Base-by-base conservation (phyloP, 768 basidiomycete genomes). In the Termitomyces sp. region DNA sequence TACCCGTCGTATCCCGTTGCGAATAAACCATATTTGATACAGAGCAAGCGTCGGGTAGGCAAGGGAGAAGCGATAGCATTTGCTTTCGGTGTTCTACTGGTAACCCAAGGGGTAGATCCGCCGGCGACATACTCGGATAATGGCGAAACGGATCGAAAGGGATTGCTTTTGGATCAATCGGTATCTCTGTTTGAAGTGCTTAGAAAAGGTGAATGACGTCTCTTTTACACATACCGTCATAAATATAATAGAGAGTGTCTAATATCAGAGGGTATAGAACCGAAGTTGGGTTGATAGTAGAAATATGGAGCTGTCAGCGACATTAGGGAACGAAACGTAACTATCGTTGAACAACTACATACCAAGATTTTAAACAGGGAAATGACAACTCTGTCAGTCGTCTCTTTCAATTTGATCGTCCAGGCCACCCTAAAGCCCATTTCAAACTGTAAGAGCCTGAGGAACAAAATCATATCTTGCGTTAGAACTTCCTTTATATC, bases 221-320 rank as follows among this genome's bases (percentile, higher is more conserved):
- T 45, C 23, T 23, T 49, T 41, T 33, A 30, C 33, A 64, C 78
- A 56, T 62, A 89, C 90, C 90, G 64, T 92, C 91, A 31, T 87
- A 75, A 8, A 89, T 69, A 64, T 85, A 88, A 62, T 83, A 82
- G 1, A 89, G 70, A 3, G 90, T 91, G 71, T 93, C 90, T 23
- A 90, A 68, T 33, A 91, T 70, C 43, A 91, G 66, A 0, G 86
- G 78, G 69, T 84, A 91, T 45, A 80, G 73, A 43, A 84, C 74
- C 1, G 80, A 67, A 63, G 87, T 82, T 9, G 82, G 68, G 51
- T 76, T 71, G 42, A 73, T 70, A n/a, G 84, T 81, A 5, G 77
- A 69, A 12, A 79, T 81, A 56, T 83, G 79, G 19, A 78, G 67
- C 87, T 90, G 60, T 6, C n/a, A 48, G 53, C 8, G 23, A 26